Evolutionary conservation across 75 land plant species (phyloP).

Genomic region (Gnetum montanum): DNA sequence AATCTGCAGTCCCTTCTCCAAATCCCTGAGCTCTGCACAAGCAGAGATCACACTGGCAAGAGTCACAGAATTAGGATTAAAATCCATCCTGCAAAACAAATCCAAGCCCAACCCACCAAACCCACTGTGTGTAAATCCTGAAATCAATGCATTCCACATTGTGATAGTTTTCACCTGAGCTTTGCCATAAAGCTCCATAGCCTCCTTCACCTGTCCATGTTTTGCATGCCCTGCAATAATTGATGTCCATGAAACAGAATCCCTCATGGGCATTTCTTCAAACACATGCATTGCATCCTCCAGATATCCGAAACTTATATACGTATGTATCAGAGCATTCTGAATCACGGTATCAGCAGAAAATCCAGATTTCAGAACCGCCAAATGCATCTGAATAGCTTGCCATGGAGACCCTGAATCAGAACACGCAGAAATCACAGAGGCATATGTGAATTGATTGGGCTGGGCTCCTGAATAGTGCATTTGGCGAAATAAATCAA

Average conservation of each 20-base stretch:
- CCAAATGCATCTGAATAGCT: conserved; percentile 19
- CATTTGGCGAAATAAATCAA: conserved; percentile 30
- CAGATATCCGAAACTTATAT: conserved; percentile 15
- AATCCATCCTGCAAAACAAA: background rate
- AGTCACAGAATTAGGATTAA: conserved; percentile 34
- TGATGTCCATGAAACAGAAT: conserved; percentile 44
- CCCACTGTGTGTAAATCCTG: conserved; percentile 1
- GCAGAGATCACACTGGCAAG: conserved; percentile 21
- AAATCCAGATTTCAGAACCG: conserved; percentile 17
- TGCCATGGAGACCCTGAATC: conserved; percentile 4
- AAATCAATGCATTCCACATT: conserved; percentile 1
- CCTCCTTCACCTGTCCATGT: conserved; percentile 13
- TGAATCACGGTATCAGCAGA: conserved; percentile 8
- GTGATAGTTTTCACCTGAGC: conserved; percentile 12
- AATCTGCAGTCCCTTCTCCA: conserved; percentile 15
- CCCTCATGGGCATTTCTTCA: conserved; percentile 28
- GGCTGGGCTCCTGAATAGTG: conserved; percentile 27
- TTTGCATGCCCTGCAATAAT: conserved; percentile 26
- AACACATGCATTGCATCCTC: conserved; percentile 22
- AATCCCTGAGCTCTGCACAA: conserved; percentile 12
- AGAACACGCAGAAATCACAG: conserved; percentile 44
- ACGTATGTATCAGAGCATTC: conserved; percentile 29
- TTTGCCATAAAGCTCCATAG: conserved; percentile 15
- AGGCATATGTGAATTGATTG: conserved; percentile 36
- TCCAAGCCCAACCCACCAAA: background rate